Evolutionary conservation across 1,139 yeast genomes (phyloP), one percentile per base, ranked within the genome.

Genomic region (Saccharomyces hybrid): DNA sequence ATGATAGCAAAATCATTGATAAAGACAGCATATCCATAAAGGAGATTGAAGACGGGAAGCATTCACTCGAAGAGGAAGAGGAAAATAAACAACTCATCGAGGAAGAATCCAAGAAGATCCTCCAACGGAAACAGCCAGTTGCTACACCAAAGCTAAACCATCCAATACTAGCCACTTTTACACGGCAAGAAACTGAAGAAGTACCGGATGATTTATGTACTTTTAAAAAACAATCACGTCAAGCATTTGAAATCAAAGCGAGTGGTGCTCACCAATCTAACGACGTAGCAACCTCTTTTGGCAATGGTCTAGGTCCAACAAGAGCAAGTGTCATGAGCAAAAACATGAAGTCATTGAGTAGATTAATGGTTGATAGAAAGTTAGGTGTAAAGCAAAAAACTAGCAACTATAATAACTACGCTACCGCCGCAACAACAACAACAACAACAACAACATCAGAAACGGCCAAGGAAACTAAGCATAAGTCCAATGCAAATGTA

Each of bases 221-320:
- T 28, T 51, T 52, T 9, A 65, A 66, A 46, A 62, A 58, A 47
- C 62, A 61, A 46, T 58, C 64, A 6, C 60, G 66, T 28, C 60
- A 62, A 12, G 64, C 65, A 21, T 69, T 62, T 53, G 73, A 69
- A 47, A 68, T 69, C 42, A 68, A 66, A 51, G 73, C 73, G 4
- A 69, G 73, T 60, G 73, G 73, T 55, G 71, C 63, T 1, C 65
- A 69, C 66, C 71, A 67, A 57, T 65, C 71, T 19, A 64, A 67
- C 51, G 69, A 65, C 52, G 64, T 63, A 24, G 64, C 68, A 6
- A 62, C 69, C 19, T 64, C 70, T 32, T 63, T 64, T 52, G 71
- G 71, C 31, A 69, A 69, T 52, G 73, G 73, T 7, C 51, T 69
- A 34, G 72, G 68, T 7, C 72, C 73, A 12, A 65, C 69, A 4